Evolutionary conservation across 192 early-diverging fungal genomes (phyloP).

Genomic region (Podochytrium sp.): DNA sequence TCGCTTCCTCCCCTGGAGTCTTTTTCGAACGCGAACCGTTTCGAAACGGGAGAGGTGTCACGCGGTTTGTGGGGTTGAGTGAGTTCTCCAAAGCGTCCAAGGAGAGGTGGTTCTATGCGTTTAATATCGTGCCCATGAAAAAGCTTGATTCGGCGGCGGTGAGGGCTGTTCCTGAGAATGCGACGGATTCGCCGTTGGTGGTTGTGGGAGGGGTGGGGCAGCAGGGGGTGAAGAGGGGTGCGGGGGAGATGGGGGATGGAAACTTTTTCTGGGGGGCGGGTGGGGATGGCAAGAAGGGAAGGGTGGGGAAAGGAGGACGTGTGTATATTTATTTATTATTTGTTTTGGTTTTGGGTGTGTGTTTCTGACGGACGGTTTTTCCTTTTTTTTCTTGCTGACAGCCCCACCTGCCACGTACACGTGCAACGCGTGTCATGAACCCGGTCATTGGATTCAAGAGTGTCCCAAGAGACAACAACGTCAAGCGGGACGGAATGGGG

Average conservation of each 20-base stretch:
- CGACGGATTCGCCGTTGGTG: constrained; percentile 50
- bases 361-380: background rate
- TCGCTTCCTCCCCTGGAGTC: constrained; percentile 57
- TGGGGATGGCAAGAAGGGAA: constrained; percentile 33
- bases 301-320: constrained; percentile 34
- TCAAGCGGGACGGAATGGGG: too few relatives aligned
- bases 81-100: constrained; percentile 68
- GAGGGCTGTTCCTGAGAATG: constrained; percentile 48
- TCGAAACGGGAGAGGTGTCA: constrained; percentile 60
- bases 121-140: constrained; percentile 76
- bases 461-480: constrained; percentile 41
- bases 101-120: constrained; percentile 91
- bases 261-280: constrained; percentile 51
- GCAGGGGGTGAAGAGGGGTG: background rate
- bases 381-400: background rate
- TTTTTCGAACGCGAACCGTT: constrained; percentile 91
- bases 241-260: constrained; percentile 1
- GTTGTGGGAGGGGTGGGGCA: background rate
- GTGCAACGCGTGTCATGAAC: constrained; percentile 53
- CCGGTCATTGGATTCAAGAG: constrained; percentile 56
- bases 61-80: constrained; percentile 85
- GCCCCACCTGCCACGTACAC: constrained; percentile 48
- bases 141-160: constrained; percentile 40
- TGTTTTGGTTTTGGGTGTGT: background rate
- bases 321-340: constrained; percentile 9